Base-by-base conservation (phyloP, 441 rosid species). In the Flueggea neowawraea region DNA sequence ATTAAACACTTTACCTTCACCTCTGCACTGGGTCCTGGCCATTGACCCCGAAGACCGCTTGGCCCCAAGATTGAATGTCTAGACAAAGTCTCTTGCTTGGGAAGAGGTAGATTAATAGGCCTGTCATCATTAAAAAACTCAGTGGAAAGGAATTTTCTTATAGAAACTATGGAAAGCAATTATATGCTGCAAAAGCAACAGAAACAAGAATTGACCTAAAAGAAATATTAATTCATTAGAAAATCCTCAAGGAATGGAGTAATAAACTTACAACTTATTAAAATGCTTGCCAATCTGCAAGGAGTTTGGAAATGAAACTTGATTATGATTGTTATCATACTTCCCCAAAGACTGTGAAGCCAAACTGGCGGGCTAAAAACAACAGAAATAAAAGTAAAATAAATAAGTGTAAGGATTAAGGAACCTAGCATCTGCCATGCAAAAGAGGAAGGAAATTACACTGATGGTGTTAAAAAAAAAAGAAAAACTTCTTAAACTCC, bases 61-160 rank as follows among this genome's bases (percentile, higher is more conserved):
- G 98, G 97, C 51, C 99, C 98, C 49, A 91, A 74, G 69, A 95
- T 73, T 57, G 97, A 90, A 84, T 95, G 99, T 72, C 96, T 87
- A 54, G 97, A 90, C 64, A 95, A 77, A 50, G 99, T 91, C 69
- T 88, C 99, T 77, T 88, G 74, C 72, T 88, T 91, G 44, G 97
- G 97, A 70, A 68, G 80, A 41, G 90, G 90, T 48, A 82, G 66
- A 73, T 80, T 79, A 68, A 91, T 55, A 69, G 93, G 84, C 66
- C 99, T 91, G 90, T 80, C 77, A 15, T 69, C 61, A 65, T 60
- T 43, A 52, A 70, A 16, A 16, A 62, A 61, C 14, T 44, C 47
- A 58, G 4, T 32, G 16, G n/a, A 59, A 55, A 12, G 17, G 6
- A 66, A 15, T 17, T 2, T 32, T 3, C 14, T 28, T 11, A 11